Conservation (phyloP, 2,329 filamentous ascomycete species). For the Coleophoma crateriformis region DNA sequence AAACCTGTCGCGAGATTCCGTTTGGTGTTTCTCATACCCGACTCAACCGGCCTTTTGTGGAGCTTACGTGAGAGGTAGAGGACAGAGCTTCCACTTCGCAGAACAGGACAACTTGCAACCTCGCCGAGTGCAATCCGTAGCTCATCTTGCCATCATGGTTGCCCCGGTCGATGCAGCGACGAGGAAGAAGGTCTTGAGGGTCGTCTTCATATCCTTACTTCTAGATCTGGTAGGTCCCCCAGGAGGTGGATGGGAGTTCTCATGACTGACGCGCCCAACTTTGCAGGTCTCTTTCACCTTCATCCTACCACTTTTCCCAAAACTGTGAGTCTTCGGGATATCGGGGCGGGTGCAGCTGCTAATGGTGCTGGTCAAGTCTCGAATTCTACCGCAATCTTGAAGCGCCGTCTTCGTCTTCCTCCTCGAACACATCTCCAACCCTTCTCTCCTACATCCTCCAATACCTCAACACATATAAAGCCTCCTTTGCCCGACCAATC, state of each 20-base stretch:
- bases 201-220: slow-evolving; percentile 84
- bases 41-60: too few relatives aligned
- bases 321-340: slow-evolving; percentile 89
- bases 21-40: too few relatives aligned
- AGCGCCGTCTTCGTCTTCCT: slow-evolving; percentile 39
- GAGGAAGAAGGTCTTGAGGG: slow-evolving; percentile 77
- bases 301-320: slow-evolving; percentile 92
- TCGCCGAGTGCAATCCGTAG: too few relatives aligned
- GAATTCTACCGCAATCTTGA: slow-evolving; percentile 91
- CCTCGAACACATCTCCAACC: slow-evolving; percentile 45
- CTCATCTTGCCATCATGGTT: slow-evolving; percentile 15
- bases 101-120: too few relatives aligned
- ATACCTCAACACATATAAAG: slow-evolving; percentile 91
- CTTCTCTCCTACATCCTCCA: slow-evolving; percentile 74
- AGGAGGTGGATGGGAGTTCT: neutral
- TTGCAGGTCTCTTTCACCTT: slow-evolving; percentile 93
- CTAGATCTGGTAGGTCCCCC: slow-evolving; percentile 69
- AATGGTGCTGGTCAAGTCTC: slow-evolving; percentile 39
- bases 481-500: slow-evolving; percentile 85
- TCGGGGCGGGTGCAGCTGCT: slow-evolving; percentile 54
- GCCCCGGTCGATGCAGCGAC: slow-evolving; percentile 42
- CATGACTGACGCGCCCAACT: neutral
- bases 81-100: too few relatives aligned
- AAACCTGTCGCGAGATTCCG: too few relatives aligned
- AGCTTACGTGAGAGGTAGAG: too few relatives aligned